Conservation (phyloP, 1,284 basidiomycete genomes). For the Phylloboletellus chloephorus region DNA sequence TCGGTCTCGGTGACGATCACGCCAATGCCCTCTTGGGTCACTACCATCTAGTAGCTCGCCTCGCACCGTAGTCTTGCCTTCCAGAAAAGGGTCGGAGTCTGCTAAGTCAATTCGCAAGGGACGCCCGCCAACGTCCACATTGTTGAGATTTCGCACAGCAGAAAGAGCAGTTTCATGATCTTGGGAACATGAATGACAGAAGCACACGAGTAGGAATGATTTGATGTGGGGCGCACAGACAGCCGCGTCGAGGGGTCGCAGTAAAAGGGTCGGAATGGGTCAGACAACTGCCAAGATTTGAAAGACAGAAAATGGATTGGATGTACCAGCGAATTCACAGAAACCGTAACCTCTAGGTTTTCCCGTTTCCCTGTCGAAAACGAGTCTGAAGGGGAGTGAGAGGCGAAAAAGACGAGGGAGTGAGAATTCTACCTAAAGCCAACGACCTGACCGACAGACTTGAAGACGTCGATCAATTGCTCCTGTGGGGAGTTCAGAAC, state of each 20-base stretch:
- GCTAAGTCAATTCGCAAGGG: constrained; percentile 78
- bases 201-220: constrained; percentile 14
- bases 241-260: constrained; percentile 11
- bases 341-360: constrained; percentile 97
- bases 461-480: constrained; percentile 80
- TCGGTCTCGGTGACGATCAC: constrained; percentile 38
- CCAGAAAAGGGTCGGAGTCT: constrained; percentile 56
- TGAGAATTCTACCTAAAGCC: constrained; percentile 63
- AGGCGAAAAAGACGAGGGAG: not conserved
- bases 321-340: constrained; percentile 91
- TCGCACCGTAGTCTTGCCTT: constrained; percentile 57
- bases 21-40: constrained; percentile 53
- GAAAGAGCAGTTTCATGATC: constrained; percentile 86
- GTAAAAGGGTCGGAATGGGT: constrained; percentile 32
- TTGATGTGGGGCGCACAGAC: constrained; percentile 10
- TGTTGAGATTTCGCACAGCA: constrained; percentile 84
- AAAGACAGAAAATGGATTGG: constrained; percentile 33
- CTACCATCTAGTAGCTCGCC: constrained; percentile 40
- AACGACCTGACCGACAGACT: constrained; percentile 79
- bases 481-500: constrained; percentile 42
- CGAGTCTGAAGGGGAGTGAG: constrained; percentile 54
- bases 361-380: constrained; percentile 93
- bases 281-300: constrained; percentile 33
- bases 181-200: constrained; percentile 31
- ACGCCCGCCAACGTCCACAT: constrained; percentile 77